Evolutionary conservation across 352 stramenopile genomes (phyloP), one percentile per base, ranked within the genome.

Genomic region (Thraustochytrium sp.): DNA sequence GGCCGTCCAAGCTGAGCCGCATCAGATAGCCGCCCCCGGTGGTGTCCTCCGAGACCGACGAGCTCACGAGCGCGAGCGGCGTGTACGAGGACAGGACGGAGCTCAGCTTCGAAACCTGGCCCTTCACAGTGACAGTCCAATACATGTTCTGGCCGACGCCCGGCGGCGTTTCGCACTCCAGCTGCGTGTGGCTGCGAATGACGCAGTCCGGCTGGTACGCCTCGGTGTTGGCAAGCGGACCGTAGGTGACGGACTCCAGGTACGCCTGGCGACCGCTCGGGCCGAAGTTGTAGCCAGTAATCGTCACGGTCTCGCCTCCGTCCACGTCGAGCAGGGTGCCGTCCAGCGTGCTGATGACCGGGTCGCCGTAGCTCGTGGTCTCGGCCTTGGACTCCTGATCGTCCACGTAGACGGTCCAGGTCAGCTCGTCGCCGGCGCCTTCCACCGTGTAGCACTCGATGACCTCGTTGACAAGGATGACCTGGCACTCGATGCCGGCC

Each of bases 391-490:
- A 85, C 23, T 85, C 46, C 48, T 87, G 85, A 2, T 48, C 80
- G 46, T 86, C 85, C 31, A 87, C 76, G 18, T 37, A 76, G 31
- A 87, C 49, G 16, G 65, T 78, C 85, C 85, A 87, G 16, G 26
- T 62, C 2, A 87, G 61, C 40, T 84, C 82, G 49, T 73, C 82
- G 42, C 85, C 85, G 53, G 82, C 85, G 38, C 85, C 85, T 18
- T 73, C 59, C 1, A 64, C 61, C 2, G 85, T 87, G 4, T 46
- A 44, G 75, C 85, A 87, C 21, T 9, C 3, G 5, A 85, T 34
- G 2, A 21, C 16, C 26, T 82, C 40, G 56, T 85, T 72, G 26
- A 44, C 44, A 16, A 63, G 3, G 23, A 37, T 3, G 21, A 85
- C 49, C 34, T 29, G 5, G 68, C 80, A 85, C 0, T 29, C 9